Base-by-base conservation (phyloP, 352 stramenopile genomes). In the Globisporangium lucens region DNA sequence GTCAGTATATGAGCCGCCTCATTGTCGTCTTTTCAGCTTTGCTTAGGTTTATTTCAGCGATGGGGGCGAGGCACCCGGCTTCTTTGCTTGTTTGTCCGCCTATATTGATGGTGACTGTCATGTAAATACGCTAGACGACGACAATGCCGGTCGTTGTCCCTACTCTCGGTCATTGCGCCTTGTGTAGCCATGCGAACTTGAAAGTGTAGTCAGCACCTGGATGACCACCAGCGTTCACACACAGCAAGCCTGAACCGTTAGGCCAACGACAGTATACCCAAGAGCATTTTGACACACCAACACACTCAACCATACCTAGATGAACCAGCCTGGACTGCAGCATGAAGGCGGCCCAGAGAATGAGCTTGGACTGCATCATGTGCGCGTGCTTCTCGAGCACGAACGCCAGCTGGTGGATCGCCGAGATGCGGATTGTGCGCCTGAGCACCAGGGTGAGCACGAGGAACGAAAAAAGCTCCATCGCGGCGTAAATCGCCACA, bases 311-410 rank as follows among this genome's bases (percentile, higher is more conserved):
- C 61, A 33, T 66, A 77, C 72, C 73, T 7, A 72, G 61, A 56
- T 83, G 78, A 9, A 74, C 64, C 4, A 83, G 62, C n/a, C 71
- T 76, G 24, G 70, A 76, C 51, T 83, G 78, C 0, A 82, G 70
- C 1, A 72, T 72, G 57, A 77, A 80, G 22, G 74, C 67, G 15
- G 79, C 74, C 76, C 76, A 86, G 9, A 86, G 49, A 9, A 86
- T 65, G 30, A 86, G 35, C 52, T 83, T 82, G 2, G 68, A 75
- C 52, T 82, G 76, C 17, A 86, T 70, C 63, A 79, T 76, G 1
- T 63, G 52, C 53, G 72, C 67, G 30, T 83, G 70, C 0, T 46
- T 67, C 27, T 86, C 72, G 0, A 84, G 65, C 20, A 84, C 78
- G 38, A 84, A 84, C 0, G 70, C 67, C 0, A 84, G 53, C 20